phyloP scores from a whole-genome alignment of 805 yeast species.

The Suhomyces kilbournensis region DNA sequence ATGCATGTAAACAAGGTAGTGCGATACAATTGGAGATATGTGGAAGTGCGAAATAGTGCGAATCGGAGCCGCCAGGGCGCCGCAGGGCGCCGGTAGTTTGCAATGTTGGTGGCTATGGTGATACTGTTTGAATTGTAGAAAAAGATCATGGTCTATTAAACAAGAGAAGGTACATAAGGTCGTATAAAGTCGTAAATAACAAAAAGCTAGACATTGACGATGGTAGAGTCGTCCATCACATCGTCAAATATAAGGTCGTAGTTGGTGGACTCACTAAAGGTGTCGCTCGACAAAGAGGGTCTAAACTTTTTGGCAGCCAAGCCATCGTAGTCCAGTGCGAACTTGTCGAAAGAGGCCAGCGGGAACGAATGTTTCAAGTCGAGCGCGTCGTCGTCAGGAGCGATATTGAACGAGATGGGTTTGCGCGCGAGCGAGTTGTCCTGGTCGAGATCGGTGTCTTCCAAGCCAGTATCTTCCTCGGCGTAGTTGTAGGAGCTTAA shows the following conservation, averaged over 20 bases:
- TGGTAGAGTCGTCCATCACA: conserved; percentile 22
- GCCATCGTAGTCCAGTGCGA: background rate
- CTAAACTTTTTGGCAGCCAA: background rate
- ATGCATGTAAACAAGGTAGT: background rate
- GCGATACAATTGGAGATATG: too few species aligned
- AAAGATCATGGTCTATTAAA: background rate
- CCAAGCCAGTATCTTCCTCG: conserved; percentile 11
- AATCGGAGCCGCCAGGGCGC: background rate
- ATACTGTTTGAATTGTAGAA: too few species aligned
- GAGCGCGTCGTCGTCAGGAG: conserved; percentile 7
- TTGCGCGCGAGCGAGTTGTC: conserved; percentile 2
- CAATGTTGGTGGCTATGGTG: too few species aligned
- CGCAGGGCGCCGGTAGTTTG: too few species aligned
- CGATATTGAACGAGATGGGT: conserved; percentile 1
- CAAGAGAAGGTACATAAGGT: background rate
- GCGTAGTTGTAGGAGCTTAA: conserved; percentile 27
- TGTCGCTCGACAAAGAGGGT: background rate
- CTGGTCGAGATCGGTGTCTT: conserved; percentile 5
- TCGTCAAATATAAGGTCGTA: conserved; percentile 28
- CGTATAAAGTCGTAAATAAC: conserved; percentile 1
- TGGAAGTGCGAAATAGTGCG: background rate
- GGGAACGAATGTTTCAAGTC: conserved; percentile 1
- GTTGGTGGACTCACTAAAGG: background rate
- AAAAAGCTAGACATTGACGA: conserved; percentile 9
- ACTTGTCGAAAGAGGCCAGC: background rate